phyloP scores from a whole-genome alignment of 306 rosid genomes.

The Dalbergia cultrata region DNA sequence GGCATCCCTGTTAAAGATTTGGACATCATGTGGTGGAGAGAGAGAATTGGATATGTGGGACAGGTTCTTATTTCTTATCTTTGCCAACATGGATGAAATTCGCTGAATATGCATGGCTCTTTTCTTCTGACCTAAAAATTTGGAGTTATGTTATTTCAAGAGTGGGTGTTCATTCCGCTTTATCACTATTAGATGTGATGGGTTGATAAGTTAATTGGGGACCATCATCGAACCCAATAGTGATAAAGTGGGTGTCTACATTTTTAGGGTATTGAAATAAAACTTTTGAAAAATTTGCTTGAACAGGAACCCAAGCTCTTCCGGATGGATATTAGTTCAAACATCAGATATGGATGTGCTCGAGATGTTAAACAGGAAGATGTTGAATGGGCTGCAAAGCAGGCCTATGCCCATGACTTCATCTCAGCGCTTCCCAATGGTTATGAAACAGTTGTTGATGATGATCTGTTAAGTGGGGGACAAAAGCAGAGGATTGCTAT shows the following conservation, averaged over 20 bases:
- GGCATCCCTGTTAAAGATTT: constrained; percentile 75
- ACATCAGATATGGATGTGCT: constrained; percentile 89
- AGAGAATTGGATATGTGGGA: constrained; percentile 90
- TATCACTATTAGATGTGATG: too few relatives aligned
- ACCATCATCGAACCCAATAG: too few relatives aligned
- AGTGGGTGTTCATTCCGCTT: too few relatives aligned
- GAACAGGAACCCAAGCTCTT: constrained; percentile 92
- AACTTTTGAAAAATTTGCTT: not conserved
- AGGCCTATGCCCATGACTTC: constrained; percentile 93
- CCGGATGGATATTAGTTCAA: constrained; percentile 85
- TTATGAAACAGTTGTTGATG: constrained; percentile 86
- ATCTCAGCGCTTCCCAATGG: constrained; percentile 86
- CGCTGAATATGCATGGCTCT: not conserved
- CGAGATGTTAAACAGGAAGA: constrained; percentile 70
- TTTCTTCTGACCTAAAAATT: constrained; percentile 35
- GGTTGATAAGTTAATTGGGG: too few relatives aligned
- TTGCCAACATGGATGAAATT: constrained; percentile 39
- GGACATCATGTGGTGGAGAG: constrained; percentile 94
- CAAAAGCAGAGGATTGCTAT: constrained; percentile 98
- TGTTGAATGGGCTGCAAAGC: constrained; percentile 96
- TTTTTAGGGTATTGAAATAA: too few relatives aligned
- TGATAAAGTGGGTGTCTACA: too few relatives aligned
- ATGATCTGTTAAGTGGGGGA: constrained; percentile 95
- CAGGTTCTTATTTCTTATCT: constrained; percentile 63
- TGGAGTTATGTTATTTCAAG: not conserved